Conservation (phyloP, 139 green algal species). For the Asterochloris sp. region DNA sequence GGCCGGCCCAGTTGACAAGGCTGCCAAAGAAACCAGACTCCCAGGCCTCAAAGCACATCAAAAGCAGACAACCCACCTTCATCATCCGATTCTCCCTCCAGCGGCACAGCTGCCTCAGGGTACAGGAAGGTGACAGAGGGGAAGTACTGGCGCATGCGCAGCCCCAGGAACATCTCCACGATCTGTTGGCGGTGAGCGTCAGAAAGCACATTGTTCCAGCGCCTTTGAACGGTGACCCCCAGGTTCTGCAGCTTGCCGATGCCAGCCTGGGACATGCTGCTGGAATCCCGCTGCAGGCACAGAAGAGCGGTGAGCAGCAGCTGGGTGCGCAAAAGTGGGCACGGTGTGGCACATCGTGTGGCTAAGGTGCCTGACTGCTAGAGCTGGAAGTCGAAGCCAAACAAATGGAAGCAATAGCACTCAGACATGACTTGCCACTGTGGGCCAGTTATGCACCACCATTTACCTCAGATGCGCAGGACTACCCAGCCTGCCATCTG, state of each 20-base stretch:
- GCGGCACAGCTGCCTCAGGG: constrained; percentile 10
- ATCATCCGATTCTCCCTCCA: constrained; percentile 22
- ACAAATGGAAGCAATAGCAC: too few relatives aligned
- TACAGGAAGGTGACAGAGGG: constrained; percentile 40
- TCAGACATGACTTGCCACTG: too few relatives aligned
- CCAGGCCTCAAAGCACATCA: not conserved
- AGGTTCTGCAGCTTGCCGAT: constrained; percentile 63
- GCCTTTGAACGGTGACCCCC: constrained; percentile 61
- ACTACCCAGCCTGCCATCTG: too few relatives aligned
- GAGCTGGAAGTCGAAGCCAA: too few relatives aligned
- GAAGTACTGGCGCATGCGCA: constrained; percentile 57
- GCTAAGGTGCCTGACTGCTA: not conserved
- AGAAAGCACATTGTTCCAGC: constrained; percentile 70
- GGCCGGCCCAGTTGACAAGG: too few relatives aligned
- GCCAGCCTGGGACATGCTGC: constrained; percentile 24
- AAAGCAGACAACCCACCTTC: not conserved
- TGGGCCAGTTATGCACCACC: too few relatives aligned
- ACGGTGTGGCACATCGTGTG: constrained; percentile 42
- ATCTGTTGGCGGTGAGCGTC: constrained; percentile 40
- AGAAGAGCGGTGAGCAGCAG: constrained; percentile 25
- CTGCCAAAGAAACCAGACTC: too few relatives aligned
- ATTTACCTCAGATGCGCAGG: too few relatives aligned
- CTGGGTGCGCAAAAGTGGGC: too few relatives aligned
- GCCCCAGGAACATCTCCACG: constrained; percentile 82
- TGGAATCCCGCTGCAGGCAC: constrained; percentile 50